Evolutionary conservation across 192 early-diverging fungal species (phyloP).

Genomic region (Coemansia sp.): DNA sequence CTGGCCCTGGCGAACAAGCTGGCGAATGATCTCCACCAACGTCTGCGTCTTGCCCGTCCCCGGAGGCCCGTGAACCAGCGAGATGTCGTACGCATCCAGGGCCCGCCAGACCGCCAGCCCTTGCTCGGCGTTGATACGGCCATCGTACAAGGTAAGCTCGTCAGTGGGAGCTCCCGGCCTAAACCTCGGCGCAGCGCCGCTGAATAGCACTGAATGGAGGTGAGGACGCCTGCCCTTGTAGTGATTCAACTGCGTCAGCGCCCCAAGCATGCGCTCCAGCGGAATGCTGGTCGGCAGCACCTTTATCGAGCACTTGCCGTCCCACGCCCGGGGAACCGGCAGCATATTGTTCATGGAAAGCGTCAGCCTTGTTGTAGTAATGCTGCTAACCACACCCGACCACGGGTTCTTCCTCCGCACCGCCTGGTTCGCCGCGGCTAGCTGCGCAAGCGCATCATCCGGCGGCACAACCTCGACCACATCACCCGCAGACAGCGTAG

Average conservation of each 20-base stretch:
- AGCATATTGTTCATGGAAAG: constrained; percentile 56
- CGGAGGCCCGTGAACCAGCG: constrained; percentile 83
- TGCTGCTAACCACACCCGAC: constrained; percentile 53
- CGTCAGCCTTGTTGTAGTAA: constrained; percentile 55
- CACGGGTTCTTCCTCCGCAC: not conserved
- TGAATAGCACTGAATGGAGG: constrained; percentile 47
- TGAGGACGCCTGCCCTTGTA: constrained; percentile 8
- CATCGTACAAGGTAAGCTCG: constrained; percentile 52
- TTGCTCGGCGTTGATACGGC: constrained; percentile 64
- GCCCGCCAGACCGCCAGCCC: constrained; percentile 61
- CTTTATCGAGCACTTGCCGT: constrained; percentile 53
- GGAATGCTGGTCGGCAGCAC: constrained; percentile 53
- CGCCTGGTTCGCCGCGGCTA: not conserved
- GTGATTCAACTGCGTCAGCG: constrained; percentile 19
- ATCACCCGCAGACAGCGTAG: constrained; percentile 61
- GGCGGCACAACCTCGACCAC: constrained; percentile 62
- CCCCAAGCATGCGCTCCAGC: constrained; percentile 36
- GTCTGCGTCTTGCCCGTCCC: constrained; percentile 89
- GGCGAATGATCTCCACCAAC: constrained; percentile 77
- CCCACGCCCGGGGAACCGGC: constrained; percentile 52
- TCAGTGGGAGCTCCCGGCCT: constrained; percentile 7
- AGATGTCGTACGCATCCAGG: constrained; percentile 56
- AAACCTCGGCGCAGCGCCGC: constrained; percentile 15
- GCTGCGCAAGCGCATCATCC: too few relatives aligned
- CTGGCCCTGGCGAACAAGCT: constrained; percentile 54